phyloP scores from a whole-genome alignment of 2,329 filamentous ascomycete species.

The Botryotinia narcissicola region DNA sequence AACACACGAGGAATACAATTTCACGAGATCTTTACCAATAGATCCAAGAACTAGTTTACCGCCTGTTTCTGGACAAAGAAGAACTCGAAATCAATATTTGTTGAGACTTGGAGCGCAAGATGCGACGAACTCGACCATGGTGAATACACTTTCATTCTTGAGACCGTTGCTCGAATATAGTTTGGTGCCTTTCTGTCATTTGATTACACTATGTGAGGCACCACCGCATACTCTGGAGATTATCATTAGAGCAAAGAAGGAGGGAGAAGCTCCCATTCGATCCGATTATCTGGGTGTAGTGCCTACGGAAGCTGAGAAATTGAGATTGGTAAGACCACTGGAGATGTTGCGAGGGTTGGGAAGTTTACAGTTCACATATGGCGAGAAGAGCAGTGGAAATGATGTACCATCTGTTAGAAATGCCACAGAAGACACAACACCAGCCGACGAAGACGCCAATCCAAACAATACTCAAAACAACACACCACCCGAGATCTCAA shows the following conservation, averaged over 20 bases:
- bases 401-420: neutral
- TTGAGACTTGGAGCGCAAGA: neutral
- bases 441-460: neutral
- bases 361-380: neutral
- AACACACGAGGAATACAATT: neutral
- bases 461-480: neutral
- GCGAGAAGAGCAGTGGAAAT: neutral
- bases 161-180: neutral
- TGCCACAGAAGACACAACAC: neutral
- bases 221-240: neutral
- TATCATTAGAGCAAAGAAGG: neutral
- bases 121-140: neutral
- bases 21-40: neutral
- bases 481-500: neutral
- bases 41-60: neutral
- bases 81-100: neutral
- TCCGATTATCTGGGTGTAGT: neutral
- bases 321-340: neutral
- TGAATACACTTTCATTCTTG: neutral
- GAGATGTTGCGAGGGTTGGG: neutral
- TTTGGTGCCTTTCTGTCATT: neutral
- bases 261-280: neutral
- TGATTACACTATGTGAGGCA: neutral
- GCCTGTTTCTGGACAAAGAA: neutral
- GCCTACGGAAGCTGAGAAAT: neutral